Percentiles rank a stretch among this genome's conserved stretches.
phyloP scores from a whole-genome alignment of 2,329 filamentous ascomycete species.

The Aspergillus viridinutans region DNA sequence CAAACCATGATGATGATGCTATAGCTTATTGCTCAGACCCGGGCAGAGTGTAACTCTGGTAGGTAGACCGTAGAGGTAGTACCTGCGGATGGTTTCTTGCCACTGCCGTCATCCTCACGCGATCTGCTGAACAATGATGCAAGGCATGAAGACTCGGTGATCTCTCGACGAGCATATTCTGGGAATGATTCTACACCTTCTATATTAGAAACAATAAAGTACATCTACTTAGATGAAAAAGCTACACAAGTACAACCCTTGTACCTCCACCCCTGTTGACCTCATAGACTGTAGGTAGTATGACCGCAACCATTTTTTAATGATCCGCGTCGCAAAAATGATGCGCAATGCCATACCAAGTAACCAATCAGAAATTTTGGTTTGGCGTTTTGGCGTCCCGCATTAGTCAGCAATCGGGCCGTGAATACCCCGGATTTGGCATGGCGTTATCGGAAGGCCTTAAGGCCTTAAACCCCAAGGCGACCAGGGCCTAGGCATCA shows the following conservation, averaged over 20 bases:
- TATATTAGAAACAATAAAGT: neutral
- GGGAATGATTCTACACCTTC: neutral
- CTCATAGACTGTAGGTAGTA: neutral
- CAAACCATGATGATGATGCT: neutral
- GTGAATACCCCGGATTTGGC: neutral
- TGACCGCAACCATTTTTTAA: neutral
- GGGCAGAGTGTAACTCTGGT: neutral
- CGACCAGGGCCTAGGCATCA: neutral
- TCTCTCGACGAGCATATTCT: neutral
- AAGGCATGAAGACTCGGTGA: neutral
- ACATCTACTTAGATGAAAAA: neutral
- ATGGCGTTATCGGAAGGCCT: neutral
- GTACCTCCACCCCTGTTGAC: neutral
- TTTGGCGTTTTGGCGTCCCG: too few species aligned
- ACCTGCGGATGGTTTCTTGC: neutral
- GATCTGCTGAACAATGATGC: neutral
- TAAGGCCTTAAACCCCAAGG: neutral
- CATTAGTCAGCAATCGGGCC: neutral
- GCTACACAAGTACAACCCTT: neutral
- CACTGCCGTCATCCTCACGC: neutral
- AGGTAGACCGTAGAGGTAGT: neutral
- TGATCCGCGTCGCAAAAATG: neutral
- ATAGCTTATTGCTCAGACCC: neutral
- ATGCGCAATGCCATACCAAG: neutral
- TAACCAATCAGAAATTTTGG: neutral